These are phyloP conservation scores for Pseudogymnoascus sp. DNA, from an alignment of 2,329 filamentous ascomycete genomes.

Conservation along the genomic window DNA sequence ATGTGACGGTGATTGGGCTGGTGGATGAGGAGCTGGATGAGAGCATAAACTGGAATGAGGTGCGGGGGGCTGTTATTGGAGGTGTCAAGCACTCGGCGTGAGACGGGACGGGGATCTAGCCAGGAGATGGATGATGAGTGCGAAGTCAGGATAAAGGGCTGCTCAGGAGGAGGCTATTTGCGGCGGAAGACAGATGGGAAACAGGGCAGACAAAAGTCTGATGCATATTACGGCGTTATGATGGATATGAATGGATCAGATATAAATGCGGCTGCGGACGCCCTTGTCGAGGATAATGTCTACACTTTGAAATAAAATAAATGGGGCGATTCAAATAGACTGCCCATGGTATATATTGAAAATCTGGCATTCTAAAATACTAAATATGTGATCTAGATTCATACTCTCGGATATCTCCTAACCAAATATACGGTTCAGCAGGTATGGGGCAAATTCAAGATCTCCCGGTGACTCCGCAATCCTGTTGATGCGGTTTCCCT, in stretches of 20 bases:
- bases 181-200: neutral
- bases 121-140: neutral
- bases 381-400: neutral
- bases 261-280: neutral
- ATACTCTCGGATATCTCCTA: slow-evolving; percentile 8
- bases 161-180: neutral
- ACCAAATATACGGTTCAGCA: slow-evolving; percentile 60
- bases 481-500: slow-evolving; percentile 74
- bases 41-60: slow-evolving; percentile 88
- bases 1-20: slow-evolving; percentile 81
- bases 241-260: slow-evolving; percentile 11
- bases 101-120: neutral
- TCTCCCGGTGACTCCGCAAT: slow-evolving; percentile 64
- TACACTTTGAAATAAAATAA: neutral
- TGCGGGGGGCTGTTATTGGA: slow-evolving; percentile 76
- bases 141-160: neutral
- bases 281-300: neutral
- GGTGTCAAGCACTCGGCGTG: slow-evolving; percentile 66
- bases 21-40: slow-evolving; percentile 84
- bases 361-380: neutral
- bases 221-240: slow-evolving; percentile 29
- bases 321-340: neutral
- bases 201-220: slow-evolving; percentile 11
- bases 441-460: slow-evolving; percentile 55
- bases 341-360: neutral